Base-by-base conservation (phyloP, 306 rosid genomes). In the Castanospermum australe region DNA sequence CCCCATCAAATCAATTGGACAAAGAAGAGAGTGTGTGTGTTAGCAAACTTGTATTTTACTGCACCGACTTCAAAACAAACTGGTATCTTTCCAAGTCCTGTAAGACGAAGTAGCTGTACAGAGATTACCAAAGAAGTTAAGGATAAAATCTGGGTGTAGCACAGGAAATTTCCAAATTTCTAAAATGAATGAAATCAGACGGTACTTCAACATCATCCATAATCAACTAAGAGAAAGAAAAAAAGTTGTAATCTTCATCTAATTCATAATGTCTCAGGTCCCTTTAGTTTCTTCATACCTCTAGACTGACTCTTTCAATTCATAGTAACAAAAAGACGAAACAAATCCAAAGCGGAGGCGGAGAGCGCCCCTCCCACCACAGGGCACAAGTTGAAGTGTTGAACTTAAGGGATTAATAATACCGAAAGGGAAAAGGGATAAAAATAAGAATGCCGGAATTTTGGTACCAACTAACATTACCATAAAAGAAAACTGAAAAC, bases 1-100 rank as follows among this genome's bases (percentile, higher is more conserved):
- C 90, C 90, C 92, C 87, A 89, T 89, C 77, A 87, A 80, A 66
- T 86, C 17, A 89, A 82, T 63, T 89, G 90, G 71, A 86, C 86
- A 74, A 89, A 35, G 84, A 89, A 80, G 60, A 84, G 82, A 24
- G 92, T 87, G 42, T 45, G 18, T 21, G 85, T 89, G 63, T 81
- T 84, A 67, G 90, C 89, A 61, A 87, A 82, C 3, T 67, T 79
- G 55, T 38, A 89, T 67, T 89, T 83, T 11, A 80, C 69, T n/a
- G 90, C 90, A 42, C 90, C 90, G 2, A 90, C 89, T 42, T 80
- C 71, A 69, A 84, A 86, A 89, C 90, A 89, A 38, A 89, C 54
- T 8, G 90, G 92, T 44, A 87, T 8, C 2, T 75, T 41, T 21
- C 77, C 59, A 25, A 84, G 17, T 66, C 89, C 86, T 50, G 86